These are phyloP conservation scores for Elsinoe arachidis DNA, from an alignment of 2,329 filamentous ascomycete species.

Conservation along the genomic window DNA sequence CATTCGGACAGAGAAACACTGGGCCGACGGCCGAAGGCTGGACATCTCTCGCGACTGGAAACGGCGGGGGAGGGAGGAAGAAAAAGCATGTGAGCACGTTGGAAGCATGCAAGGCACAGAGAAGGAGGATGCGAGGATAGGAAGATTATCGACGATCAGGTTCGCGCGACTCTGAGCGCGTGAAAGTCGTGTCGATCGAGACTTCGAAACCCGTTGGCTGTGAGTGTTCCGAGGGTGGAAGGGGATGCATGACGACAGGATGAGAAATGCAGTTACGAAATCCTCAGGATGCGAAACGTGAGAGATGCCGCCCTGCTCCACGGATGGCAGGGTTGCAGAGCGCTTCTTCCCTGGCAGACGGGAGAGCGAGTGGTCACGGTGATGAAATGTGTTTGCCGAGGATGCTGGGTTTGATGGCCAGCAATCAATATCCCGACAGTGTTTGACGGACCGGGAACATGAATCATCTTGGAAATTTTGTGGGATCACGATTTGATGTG, in stretches of 20 bases:
- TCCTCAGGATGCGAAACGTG: background rate
- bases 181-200: slow-evolving; percentile 2
- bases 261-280: background rate
- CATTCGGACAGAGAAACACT: background rate
- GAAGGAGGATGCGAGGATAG: background rate
- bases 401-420: background rate
- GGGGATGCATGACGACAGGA: slow-evolving; percentile 3
- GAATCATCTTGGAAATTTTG: background rate
- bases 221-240: background rate
- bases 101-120: background rate
- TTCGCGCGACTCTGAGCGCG: background rate
- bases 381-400: background rate
- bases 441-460: background rate
- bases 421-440: background rate
- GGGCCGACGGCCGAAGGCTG: background rate
- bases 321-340: too few relatives aligned
- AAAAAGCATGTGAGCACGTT: background rate
- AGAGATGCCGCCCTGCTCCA: slow-evolving; percentile 1
- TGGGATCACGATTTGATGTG: background rate
- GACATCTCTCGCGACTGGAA: background rate
- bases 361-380: background rate
- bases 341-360: background rate
- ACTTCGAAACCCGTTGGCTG: background rate
- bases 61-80: too few relatives aligned
- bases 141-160: background rate